Evolutionary conservation across 116 monocot species (phyloP).

Genomic region (Papilionanthe hybrid): DNA sequence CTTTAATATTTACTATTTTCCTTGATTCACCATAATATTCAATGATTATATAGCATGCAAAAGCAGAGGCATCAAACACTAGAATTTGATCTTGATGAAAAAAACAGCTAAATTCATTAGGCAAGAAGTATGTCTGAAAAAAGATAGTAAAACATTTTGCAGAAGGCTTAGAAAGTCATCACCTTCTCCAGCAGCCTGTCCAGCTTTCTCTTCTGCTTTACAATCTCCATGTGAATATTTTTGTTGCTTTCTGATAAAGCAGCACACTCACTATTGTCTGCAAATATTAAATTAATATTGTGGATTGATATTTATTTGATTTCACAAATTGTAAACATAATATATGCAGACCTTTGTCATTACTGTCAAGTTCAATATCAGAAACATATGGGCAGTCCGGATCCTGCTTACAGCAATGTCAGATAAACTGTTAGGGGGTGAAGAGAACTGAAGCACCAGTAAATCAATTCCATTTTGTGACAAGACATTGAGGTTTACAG

Average conservation of each 20-base stretch:
- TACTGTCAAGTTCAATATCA: constrained; percentile 40
- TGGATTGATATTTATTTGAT: background rate
- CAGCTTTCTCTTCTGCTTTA: constrained; percentile 48
- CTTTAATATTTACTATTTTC: background rate
- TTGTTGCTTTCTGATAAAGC: constrained; percentile 37
- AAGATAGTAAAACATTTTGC: background rate
- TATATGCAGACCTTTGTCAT: constrained; percentile 32
- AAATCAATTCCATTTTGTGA: background rate
- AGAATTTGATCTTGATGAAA: background rate
- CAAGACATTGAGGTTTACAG: background rate
- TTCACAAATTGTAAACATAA: background rate
- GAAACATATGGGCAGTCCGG: constrained; percentile 73
- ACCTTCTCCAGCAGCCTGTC: constrained; percentile 62
- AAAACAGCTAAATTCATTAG: background rate
- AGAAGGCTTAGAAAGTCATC: constrained; percentile 4
- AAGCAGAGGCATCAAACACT: background rate
- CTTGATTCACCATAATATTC: background rate
- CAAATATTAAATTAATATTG: constrained; percentile 6
- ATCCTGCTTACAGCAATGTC: constrained; percentile 35
- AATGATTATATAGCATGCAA: background rate
- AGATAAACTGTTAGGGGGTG: background rate
- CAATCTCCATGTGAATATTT: constrained; percentile 43
- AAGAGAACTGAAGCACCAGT: background rate
- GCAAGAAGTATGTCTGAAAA: background rate
- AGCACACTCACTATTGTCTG: constrained; percentile 29